Base-by-base conservation (phyloP, 352 stramenopile genomes). In the Thalassiosira mediterranea region DNA sequence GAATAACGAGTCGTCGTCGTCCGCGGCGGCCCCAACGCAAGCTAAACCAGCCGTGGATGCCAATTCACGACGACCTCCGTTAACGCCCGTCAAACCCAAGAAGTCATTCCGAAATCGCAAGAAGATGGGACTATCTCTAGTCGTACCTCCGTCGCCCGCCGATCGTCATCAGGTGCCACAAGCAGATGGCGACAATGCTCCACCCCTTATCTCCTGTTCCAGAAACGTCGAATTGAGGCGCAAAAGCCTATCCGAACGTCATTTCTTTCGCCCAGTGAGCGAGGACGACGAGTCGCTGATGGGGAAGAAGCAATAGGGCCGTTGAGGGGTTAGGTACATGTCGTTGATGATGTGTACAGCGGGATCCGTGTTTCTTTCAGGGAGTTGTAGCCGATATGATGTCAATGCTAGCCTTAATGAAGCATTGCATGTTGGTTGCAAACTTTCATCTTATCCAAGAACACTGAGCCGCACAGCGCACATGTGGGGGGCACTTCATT, bases 221-320 rank as follows among this genome's bases (percentile, higher is more conserved):
- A 72, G 32, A 32, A 68, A 81, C 59, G 53, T 81, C 4, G 72
- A 81, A 15, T 44, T 76, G 60, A 68, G 66, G 29, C 70, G 70
- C 17, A 81, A 81, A 21, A 81, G 62, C 54, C 34, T 81, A 10
- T 64, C 51, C 0, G 58, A 72, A 53, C 53, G 46, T 13, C 64
- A 76, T 38, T 81, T 81, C 40, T 81, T 81, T 47, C 46, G 72
- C 11, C 72, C 72, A 42, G 59, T 81, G 26, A 67, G 54, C 28
- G 64, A 81, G 15, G 72, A 81, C 19, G 34, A 19, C 47, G 23
- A n/a, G 21, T 19, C 7, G 47, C 21, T n/a, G n/a, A n/a, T n/a
- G n/a, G n/a, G n/a, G n/a, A n/a, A n/a, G n/a, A n/a, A n/a, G n/a
- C n/a, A n/a, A n/a, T n/a, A n/a, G n/a, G n/a, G n/a, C n/a, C n/a